Evolutionary conservation across 768 basidiomycete species (phyloP).

Genomic region (Kwoniella pini): DNA sequence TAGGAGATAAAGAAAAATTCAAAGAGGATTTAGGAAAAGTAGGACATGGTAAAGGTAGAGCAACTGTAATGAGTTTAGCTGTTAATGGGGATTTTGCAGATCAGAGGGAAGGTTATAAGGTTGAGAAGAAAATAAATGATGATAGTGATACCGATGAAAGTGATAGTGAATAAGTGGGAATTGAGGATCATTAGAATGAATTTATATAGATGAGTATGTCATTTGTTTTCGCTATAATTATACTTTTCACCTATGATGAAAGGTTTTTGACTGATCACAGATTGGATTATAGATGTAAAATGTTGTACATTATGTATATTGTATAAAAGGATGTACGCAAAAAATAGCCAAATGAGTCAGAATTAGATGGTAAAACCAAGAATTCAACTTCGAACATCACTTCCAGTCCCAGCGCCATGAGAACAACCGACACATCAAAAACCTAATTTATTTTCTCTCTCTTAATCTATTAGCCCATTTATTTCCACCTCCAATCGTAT

Average conservation of each 20-base stretch:
- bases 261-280: too few relatives aligned
- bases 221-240: too few relatives aligned
- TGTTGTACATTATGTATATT: too few relatives aligned
- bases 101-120: not conserved
- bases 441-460: constrained; percentile 9
- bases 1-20: constrained; percentile 39
- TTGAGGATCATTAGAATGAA: too few relatives aligned
- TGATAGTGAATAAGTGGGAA: constrained; percentile 11
- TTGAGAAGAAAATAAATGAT: constrained; percentile 3
- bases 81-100: constrained; percentile 15
- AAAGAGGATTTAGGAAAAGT: constrained; percentile 43
- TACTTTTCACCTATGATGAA: too few relatives aligned
- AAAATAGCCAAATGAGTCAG: too few relatives aligned
- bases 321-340: too few relatives aligned
- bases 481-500: constrained; percentile 9
- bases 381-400: too few relatives aligned
- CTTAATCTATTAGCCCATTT: constrained; percentile 42
- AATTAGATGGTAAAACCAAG: too few relatives aligned
- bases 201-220: too few relatives aligned
- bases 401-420: too few relatives aligned
- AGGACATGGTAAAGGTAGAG: constrained; percentile 35
- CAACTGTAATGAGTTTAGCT: constrained; percentile 33
- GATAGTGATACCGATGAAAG: constrained; percentile 5
- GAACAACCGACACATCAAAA: not conserved
- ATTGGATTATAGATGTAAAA: too few relatives aligned